A percentile compares a stretch with the other conserved stretches of the same genome.
Conservation (phyloP, 73 alveolate genomes). For the Paramecium tetraurelia region DNA sequence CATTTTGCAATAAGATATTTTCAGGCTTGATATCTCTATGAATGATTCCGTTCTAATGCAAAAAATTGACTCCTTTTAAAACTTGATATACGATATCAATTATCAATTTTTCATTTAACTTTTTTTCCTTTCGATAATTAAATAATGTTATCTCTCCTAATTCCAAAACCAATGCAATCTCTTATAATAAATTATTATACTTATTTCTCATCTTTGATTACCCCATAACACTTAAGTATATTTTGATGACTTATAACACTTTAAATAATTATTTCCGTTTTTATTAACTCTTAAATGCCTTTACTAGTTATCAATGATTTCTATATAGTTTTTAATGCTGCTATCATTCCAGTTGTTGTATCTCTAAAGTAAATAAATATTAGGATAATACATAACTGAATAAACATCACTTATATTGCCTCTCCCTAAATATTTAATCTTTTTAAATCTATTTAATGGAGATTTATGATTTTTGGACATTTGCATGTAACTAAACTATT, state of each 20-base stretch:
- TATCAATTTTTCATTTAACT: background rate
- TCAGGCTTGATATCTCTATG: slow-evolving; percentile 44
- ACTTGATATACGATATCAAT: slow-evolving; percentile 56
- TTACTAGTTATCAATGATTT: background rate
- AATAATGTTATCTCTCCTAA: slow-evolving; percentile 1
- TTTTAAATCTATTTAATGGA: slow-evolving; percentile 31
- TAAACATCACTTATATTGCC: slow-evolving; percentile 45
- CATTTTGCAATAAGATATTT: slow-evolving; percentile 68
- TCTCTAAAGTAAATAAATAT: background rate
- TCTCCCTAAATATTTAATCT: slow-evolving; percentile 31
- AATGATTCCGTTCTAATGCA: slow-evolving; percentile 79
- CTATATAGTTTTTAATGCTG: background rate
- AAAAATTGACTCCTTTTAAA: slow-evolving; percentile 67
- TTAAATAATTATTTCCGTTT: background rate
- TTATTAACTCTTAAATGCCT: background rate
- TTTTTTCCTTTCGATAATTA: background rate
- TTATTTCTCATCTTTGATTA: slow-evolving; percentile 10
- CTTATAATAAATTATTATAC: background rate
- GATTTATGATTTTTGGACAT: background rate
- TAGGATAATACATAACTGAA: background rate
- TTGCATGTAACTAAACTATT: background rate
- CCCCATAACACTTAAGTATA: background rate
- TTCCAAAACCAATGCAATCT: background rate
- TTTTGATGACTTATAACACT: background rate
- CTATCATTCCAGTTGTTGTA: slow-evolving; percentile 12